Conservation (phyloP, 352 stramenopile genomes). For the Phytopythium chamaehyphon region DNA sequence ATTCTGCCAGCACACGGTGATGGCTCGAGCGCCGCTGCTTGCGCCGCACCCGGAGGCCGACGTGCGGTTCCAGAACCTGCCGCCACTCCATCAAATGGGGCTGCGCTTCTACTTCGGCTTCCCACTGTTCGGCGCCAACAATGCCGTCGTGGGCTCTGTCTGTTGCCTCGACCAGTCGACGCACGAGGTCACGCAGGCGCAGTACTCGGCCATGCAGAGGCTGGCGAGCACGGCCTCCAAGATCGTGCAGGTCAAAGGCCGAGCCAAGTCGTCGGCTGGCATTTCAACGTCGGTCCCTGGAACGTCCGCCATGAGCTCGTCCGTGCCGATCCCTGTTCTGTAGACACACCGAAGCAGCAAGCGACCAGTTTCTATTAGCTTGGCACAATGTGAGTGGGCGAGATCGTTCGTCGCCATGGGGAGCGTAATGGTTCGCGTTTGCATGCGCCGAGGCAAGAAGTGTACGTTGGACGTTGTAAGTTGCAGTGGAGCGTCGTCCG, state of each 20-base stretch:
- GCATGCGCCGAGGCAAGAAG: too few species aligned
- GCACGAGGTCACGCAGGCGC: slow-evolving; percentile 34
- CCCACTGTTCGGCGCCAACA: slow-evolving; percentile 23
- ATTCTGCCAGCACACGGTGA: slow-evolving; percentile 54
- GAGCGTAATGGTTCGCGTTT: too few species aligned
- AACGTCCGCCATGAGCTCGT: neutral
- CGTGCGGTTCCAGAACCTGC: slow-evolving; percentile 34
- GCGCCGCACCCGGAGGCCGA: slow-evolving; percentile 54
- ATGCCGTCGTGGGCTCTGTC: slow-evolving; percentile 42
- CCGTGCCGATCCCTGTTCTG: neutral
- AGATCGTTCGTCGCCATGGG: too few species aligned
- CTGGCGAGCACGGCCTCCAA: slow-evolving; percentile 36
- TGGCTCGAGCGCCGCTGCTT: slow-evolving; percentile 41
- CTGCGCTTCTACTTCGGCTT: slow-evolving; percentile 60
- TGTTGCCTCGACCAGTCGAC: slow-evolving; percentile 45
- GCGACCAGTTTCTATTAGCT: too few species aligned
- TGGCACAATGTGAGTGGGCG: too few species aligned
- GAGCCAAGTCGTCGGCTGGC: neutral
- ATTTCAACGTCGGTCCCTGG: neutral
- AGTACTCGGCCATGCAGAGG: slow-evolving; percentile 38
- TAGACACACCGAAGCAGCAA: neutral
- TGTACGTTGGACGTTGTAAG: too few species aligned
- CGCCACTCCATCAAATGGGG: slow-evolving; percentile 21
- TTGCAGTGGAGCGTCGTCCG: too few species aligned
- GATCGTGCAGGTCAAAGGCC: slow-evolving; percentile 21